phyloP scores from a whole-genome alignment of 2,329 filamentous ascomycete species.

The Exophiala dermatitidis region DNA sequence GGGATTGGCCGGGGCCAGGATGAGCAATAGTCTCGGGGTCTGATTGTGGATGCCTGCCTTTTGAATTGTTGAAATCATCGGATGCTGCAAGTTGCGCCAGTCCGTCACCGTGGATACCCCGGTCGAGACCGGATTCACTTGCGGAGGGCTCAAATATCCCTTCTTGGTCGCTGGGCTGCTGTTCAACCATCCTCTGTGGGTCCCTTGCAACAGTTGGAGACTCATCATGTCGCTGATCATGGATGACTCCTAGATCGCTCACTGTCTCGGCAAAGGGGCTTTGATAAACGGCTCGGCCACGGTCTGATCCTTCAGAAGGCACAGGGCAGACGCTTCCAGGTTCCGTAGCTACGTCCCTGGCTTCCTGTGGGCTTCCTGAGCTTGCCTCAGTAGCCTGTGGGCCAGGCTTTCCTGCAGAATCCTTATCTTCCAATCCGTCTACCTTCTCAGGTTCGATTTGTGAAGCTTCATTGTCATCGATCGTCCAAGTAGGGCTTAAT shows the following conservation, averaged over 20 bases:
- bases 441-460: constrained; percentile 8
- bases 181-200: not conserved
- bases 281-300: constrained; percentile 42
- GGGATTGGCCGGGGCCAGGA: too few relatives aligned
- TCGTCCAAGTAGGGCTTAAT: constrained; percentile 17
- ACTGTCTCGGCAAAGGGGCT: constrained; percentile 47
- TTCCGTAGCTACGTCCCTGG: not conserved
- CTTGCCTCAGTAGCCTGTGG: not conserved
- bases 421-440: not conserved
- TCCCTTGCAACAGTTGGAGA: not conserved
- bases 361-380: not conserved
- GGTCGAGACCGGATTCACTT: too few relatives aligned
- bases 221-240: not conserved
- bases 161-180: too few relatives aligned
- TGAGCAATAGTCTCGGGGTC: too few relatives aligned
- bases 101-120: too few relatives aligned
- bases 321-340: constrained; percentile 1
- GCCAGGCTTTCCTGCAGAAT: not conserved
- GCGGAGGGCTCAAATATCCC: not conserved
- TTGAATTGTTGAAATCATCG: too few relatives aligned
- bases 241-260: not conserved
- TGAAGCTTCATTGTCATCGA: constrained; percentile 18
- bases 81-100: too few relatives aligned
- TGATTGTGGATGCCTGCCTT: too few relatives aligned
- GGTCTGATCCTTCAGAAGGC: not conserved